These are phyloP conservation scores for Nicotiana otophora DNA, from an alignment of 257 asterid genomes.

Conservation along the genomic window DNA sequence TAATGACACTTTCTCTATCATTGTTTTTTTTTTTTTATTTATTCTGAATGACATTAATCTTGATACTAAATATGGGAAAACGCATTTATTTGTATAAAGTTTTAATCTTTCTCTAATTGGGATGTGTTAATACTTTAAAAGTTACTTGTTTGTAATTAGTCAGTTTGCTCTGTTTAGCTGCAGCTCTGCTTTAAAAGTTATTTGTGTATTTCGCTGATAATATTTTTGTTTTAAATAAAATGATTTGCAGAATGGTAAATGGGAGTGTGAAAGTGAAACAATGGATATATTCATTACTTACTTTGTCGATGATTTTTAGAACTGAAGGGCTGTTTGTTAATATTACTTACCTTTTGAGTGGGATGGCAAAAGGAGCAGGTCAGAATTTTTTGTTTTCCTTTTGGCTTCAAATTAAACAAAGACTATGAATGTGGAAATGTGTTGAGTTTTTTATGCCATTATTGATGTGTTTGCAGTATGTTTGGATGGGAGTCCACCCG, in stretches of 20 bases:
- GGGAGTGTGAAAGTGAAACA: slow-evolving; percentile 18
- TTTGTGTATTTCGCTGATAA: background rate
- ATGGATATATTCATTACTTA: slow-evolving; percentile 26
- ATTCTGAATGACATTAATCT: background rate
- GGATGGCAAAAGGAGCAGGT: slow-evolving; percentile 74
- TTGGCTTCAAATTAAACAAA: background rate
- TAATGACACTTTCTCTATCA: background rate
- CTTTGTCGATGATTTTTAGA: slow-evolving; percentile 13
- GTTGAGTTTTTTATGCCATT: background rate
- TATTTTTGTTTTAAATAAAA: background rate
- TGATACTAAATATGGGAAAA: background rate
- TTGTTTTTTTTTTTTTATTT: background rate
- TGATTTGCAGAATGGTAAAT: slow-evolving; percentile 31
- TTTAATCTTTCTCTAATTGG: background rate
- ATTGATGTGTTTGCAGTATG: slow-evolving; percentile 44
- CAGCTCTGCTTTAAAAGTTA: background rate
- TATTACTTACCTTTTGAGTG: slow-evolving; percentile 48
- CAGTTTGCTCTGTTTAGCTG: background rate
- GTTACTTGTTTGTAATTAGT: background rate
- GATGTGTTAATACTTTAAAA: background rate
- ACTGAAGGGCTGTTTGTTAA: slow-evolving; percentile 32
- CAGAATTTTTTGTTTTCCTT: background rate
- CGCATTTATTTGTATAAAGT: background rate
- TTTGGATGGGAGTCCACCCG: slow-evolving; percentile 83
- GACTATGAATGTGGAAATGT: background rate